Evolutionary conservation across 805 yeast genomes (phyloP).

Genomic region (Schwanniomyces polymorphus): DNA sequence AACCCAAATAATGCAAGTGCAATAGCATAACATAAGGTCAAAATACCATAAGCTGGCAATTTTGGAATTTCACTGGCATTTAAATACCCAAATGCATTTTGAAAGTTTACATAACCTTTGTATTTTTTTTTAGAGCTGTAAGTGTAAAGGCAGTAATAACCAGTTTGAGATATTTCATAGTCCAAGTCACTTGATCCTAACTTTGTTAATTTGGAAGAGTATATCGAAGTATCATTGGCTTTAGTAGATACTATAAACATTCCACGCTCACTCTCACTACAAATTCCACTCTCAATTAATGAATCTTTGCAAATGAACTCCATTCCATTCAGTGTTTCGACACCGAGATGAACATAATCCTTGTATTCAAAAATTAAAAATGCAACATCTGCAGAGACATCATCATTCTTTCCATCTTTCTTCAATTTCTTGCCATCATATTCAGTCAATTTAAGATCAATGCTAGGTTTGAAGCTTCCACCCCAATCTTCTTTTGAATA

Average conservation of each 20-base stretch:
- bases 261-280: slow-evolving; percentile 56
- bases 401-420: slow-evolving; percentile 13
- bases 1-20: slow-evolving; percentile 82
- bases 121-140: slow-evolving; percentile 51
- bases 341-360: slow-evolving; percentile 73
- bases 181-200: slow-evolving; percentile 61
- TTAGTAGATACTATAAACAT: slow-evolving; percentile 58
- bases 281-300: slow-evolving; percentile 55
- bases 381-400: slow-evolving; percentile 43
- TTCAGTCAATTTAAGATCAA: slow-evolving; percentile 27
- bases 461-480: slow-evolving; percentile 57
- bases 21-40: slow-evolving; percentile 80
- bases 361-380: slow-evolving; percentile 81
- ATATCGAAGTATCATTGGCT: slow-evolving; percentile 51
- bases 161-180: slow-evolving; percentile 72
- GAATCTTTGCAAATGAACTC: slow-evolving; percentile 71
- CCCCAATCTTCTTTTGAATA: slow-evolving; percentile 86
- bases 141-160: slow-evolving; percentile 89
- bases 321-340: slow-evolving; percentile 38
- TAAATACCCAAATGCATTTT: slow-evolving; percentile 87
- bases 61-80: slow-evolving; percentile 91
- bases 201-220: slow-evolving; percentile 53
- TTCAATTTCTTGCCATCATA: slow-evolving; percentile 29
- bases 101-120: slow-evolving; percentile 72
- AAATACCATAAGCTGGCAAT: slow-evolving; percentile 81